A percentile compares a stretch with the other conserved stretches of the same genome.
Evolutionary conservation across 257 asterid genomes (phyloP).

Genomic region (Solanum piurae): DNA sequence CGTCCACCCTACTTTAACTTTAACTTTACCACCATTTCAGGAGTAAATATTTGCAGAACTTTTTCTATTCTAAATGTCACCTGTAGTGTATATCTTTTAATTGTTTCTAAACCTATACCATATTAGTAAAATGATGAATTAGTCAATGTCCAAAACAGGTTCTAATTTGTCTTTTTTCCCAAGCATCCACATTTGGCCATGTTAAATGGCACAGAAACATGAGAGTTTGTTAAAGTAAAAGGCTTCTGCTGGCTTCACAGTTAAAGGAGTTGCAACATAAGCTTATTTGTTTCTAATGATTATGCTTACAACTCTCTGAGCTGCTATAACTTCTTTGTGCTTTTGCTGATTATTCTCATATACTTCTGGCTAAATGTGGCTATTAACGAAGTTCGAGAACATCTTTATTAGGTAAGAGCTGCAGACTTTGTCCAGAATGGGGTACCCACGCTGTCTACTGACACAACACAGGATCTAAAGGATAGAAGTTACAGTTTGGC

Average conservation of each 20-base stretch:
- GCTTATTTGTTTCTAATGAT: neutral
- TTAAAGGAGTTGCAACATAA: neutral
- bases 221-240: neutral
- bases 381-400: neutral
- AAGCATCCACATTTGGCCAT: neutral
- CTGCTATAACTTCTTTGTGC: neutral
- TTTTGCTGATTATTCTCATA: neutral
- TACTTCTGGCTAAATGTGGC: neutral
- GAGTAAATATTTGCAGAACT: neutral
- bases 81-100: neutral
- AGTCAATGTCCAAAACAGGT: neutral
- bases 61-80: neutral
- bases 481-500: neutral
- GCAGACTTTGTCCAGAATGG: slow-evolving; percentile 40
- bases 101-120: neutral
- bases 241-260: neutral
- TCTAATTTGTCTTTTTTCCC: neutral
- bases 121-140: neutral
- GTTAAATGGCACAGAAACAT: neutral
- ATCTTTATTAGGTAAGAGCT: slow-evolving; percentile 56
- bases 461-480: neutral
- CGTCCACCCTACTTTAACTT: neutral
- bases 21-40: neutral
- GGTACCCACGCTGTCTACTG: slow-evolving; percentile 1
- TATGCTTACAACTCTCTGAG: neutral